Conservation (phyloP, 805 yeast genomes). For the Teunomyces funiuensis region DNA sequence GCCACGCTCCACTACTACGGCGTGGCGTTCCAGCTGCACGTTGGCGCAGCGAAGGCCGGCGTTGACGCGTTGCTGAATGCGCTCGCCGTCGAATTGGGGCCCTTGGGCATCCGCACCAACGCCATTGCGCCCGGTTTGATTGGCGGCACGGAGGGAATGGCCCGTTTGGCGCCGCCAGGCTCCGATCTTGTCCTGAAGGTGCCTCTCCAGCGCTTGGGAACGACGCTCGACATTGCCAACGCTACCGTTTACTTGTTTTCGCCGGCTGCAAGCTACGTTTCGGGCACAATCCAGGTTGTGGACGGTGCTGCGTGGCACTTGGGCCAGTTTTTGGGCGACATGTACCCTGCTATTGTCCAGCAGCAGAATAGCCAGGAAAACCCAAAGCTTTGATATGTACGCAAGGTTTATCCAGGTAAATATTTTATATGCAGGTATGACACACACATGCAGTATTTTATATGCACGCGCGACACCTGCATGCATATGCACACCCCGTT, state of each 20-base stretch:
- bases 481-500: neutral
- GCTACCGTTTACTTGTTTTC: conserved; percentile 83
- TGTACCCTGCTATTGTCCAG: conserved; percentile 34
- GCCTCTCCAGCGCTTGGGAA: conserved; percentile 69
- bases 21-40: conserved; percentile 85
- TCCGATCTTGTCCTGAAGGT: conserved; percentile 43
- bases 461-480: neutral
- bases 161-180: conserved; percentile 54
- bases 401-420: too few species aligned
- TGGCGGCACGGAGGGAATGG: conserved; percentile 81
- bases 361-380: conserved; percentile 26
- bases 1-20: conserved; percentile 92
- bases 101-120: conserved; percentile 79
- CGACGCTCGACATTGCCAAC: conserved; percentile 78
- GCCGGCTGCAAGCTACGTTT: conserved; percentile 74
- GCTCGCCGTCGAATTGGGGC: conserved; percentile 88
- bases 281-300: conserved; percentile 77
- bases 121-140: conserved; percentile 93
- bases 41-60: conserved; percentile 95
- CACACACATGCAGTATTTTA: neutral
- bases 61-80: conserved; percentile 84
- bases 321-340: conserved; percentile 42
- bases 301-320: conserved; percentile 93
- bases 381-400: conserved; percentile 24
- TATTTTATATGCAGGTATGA: neutral